Base-by-base conservation (phyloP, 1,139 yeast genomes). In the Candida sp. region DNA sequence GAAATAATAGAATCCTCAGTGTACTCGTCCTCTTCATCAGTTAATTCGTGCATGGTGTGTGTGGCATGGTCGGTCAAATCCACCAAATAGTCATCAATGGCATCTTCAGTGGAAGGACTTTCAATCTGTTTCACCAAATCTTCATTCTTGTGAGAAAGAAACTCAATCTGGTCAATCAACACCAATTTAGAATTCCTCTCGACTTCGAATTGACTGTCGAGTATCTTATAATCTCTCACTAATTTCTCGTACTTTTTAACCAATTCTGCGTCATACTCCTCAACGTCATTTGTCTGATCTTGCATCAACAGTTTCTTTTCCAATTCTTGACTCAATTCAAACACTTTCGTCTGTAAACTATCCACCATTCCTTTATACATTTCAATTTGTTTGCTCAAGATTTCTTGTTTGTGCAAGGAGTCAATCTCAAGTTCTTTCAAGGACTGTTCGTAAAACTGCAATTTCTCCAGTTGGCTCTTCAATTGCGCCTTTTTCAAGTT, bases 141-240 rank as follows among this genome's bases (percentile, higher is more conserved):
- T 37, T 68, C 69, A 53, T 72, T 74, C 56, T 78, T 76, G 50
- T 70, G 72, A 41, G 80, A 71, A 55, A 81, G 68, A 58, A 67
- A 69, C 59, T 83, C 87, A 42, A 83, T 70, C 65, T 83, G 85
- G 58, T 81, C 85, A 52, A 83, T 80, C 48, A 83, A 74, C 41
- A 79, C 71, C 54, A 80, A 65, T 56, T 81, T 82, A 50, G 81
- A 78, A 55, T 78, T 82, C 54, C 75, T 73, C 60, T 80, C 83
- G 33, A 83, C 66, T 63, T 69, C 81, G 58, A 58, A 79, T 60
- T 73, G 74, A 60, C 73, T 75, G 63, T 67, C 73, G 49, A 68
- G 72, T 23, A 70, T 71, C 60, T 61, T 74, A 66, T 58, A 78
- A 62, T 69, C 77, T 56, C 66, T 75, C 42, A 68, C 52, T 37